Evolutionary conservation across 2,329 filamentous ascomycete genomes (phyloP).

Genomic region (Monosporascus sp.): DNA sequence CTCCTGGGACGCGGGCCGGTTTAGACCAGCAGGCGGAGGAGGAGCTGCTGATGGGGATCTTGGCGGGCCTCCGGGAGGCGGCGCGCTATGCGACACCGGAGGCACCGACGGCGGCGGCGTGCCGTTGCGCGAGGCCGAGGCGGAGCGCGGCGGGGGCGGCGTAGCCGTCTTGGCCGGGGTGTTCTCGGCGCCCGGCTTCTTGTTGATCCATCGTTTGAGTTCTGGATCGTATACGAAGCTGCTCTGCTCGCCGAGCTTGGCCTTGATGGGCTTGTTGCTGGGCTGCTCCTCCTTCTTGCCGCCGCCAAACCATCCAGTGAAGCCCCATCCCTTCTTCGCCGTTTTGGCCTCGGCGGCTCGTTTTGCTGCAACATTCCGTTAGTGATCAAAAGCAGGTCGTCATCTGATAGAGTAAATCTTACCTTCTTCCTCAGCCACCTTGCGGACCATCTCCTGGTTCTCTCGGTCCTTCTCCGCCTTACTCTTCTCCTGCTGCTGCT

Average conservation of each 20-base stretch:
- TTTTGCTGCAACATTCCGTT: slow-evolving; percentile 44
- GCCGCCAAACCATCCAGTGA: slow-evolving; percentile 79
- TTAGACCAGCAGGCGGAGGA: slow-evolving; percentile 25
- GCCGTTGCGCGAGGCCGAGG: slow-evolving; percentile 48
- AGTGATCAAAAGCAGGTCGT: slow-evolving; percentile 2
- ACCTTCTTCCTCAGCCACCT: slow-evolving; percentile 73
- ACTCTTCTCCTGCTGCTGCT: slow-evolving; percentile 50
- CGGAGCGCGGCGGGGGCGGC: slow-evolving; percentile 70
- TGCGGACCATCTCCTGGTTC: slow-evolving; percentile 80
- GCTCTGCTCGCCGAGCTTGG: slow-evolving; percentile 90
- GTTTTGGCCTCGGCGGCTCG: slow-evolving; percentile 48
- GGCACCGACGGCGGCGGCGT: slow-evolving; percentile 44
- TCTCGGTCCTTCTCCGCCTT: slow-evolving; percentile 68
- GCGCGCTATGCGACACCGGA: slow-evolving; percentile 8
- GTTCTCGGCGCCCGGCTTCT: slow-evolving; percentile 70
- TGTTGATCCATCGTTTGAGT: slow-evolving; percentile 98
- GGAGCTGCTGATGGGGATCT: slow-evolving; percentile 15
- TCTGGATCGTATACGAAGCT: slow-evolving; percentile 93
- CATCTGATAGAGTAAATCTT: slow-evolving; percentile 25
- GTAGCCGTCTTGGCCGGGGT: slow-evolving; percentile 56
- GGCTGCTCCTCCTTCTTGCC: slow-evolving; percentile 57
- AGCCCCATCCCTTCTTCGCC: slow-evolving; percentile 68
- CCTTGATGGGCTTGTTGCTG: slow-evolving; percentile 66
- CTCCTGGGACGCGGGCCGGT: slow-evolving; percentile 30
- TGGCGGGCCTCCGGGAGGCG: slow-evolving; percentile 13